Percentiles rank a stretch among this genome's conserved stretches.
Conservation (phyloP, 805 yeast genomes). For the Wickerhamiella allomyrinae region DNA sequence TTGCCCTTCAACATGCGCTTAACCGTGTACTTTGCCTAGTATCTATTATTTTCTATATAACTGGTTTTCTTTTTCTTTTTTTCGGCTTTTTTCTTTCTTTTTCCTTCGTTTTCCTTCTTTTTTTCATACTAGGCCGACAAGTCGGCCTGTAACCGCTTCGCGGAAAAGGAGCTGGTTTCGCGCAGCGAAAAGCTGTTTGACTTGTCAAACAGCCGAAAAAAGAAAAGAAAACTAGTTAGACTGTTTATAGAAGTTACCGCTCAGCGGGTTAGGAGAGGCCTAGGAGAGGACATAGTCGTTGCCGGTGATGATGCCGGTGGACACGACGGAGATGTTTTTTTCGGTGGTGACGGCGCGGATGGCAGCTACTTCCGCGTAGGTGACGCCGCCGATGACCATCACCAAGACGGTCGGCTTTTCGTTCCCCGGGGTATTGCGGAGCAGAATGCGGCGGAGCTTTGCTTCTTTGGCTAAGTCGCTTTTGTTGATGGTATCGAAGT, state of each 20-base stretch:
- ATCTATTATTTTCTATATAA: neutral
- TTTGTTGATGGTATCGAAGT: constrained; percentile 15
- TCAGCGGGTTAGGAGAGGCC: too few relatives aligned
- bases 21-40: constrained; percentile 10
- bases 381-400: constrained; percentile 73
- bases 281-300: constrained; percentile 24
- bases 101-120: neutral
- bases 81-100: neutral
- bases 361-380: constrained; percentile 70
- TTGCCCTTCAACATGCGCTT: constrained; percentile 32
- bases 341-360: constrained; percentile 40
- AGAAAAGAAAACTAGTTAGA: too few relatives aligned
- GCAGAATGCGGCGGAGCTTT: constrained; percentile 22
- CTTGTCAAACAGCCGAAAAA: too few relatives aligned
- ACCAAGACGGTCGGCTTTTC: constrained; percentile 27
- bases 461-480: constrained; percentile 19
- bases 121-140: too few relatives aligned
- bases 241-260: too few relatives aligned
- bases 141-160: too few relatives aligned
- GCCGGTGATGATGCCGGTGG: constrained; percentile 37
- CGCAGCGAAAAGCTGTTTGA: too few relatives aligned
- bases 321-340: constrained; percentile 31
- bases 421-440: constrained; percentile 22
- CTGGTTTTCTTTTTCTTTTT: neutral
- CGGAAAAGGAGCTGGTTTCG: too few relatives aligned